Conservation (phyloP, 2,329 filamentous ascomycete species). For the Trichoderma afroharzianum region DNA sequence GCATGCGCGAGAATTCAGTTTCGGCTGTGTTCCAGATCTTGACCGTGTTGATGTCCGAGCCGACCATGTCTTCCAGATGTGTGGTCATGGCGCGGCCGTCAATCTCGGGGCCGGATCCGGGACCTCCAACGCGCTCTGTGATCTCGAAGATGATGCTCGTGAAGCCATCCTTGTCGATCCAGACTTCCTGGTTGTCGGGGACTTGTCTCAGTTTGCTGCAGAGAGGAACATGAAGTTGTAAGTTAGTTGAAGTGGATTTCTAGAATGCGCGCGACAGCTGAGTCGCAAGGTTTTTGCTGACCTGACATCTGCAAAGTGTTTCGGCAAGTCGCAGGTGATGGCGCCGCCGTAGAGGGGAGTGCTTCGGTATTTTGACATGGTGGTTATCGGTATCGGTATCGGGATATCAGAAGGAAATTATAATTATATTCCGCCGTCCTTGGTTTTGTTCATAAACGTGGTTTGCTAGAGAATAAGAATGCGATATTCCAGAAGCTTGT, state of each 20-base stretch:
- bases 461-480: not conserved
- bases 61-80: conserved; percentile 67
- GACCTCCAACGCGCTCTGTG: conserved; percentile 68
- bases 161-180: conserved; percentile 77
- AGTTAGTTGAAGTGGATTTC: not conserved
- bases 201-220: conserved; percentile 68
- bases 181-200: conserved; percentile 89
- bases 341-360: conserved; percentile 70
- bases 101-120: conserved; percentile 53
- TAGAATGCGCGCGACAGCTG: not conserved
- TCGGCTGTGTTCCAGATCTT: conserved; percentile 65
- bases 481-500: not conserved
- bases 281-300: conserved; percentile 33
- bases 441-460: not conserved
- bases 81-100: conserved; percentile 68
- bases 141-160: conserved; percentile 89
- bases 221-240: conserved; percentile 13
- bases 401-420: not conserved
- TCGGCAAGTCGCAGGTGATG: conserved; percentile 64
- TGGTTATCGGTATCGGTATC: not conserved
- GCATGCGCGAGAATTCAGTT: conserved; percentile 53
- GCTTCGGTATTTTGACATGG: conserved; percentile 52
- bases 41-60: conserved; percentile 58
- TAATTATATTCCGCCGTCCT: not conserved
- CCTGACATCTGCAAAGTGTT: conserved; percentile 70